Evolutionary conservation across 208 protist species (phyloP), one percentile per base, ranked within the genome.

Genomic region (Leishmania major): DNA sequence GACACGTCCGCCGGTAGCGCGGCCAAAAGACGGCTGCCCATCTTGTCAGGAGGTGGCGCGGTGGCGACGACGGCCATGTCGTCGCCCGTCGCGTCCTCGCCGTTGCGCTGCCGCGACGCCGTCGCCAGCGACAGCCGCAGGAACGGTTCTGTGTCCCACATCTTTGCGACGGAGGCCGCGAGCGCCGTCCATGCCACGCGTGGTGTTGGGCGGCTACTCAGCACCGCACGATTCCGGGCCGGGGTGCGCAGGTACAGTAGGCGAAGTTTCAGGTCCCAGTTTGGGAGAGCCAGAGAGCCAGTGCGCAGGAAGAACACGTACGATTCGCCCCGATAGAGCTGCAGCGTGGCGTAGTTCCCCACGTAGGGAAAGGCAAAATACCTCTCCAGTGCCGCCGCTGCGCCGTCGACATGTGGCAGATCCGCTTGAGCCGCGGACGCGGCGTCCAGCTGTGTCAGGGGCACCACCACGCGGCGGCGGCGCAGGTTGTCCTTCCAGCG

Each of bases 271-370:
- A 89, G 75, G 74, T 94, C 91, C 91, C 91, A 94, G 37, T 84
- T 73, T 1, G 81, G 85, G 1, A 81, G 59, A 15, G 85, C 75
- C 43, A 87, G 8, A 11, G 87, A 6, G 28, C 89, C 88, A 1
- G 84, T 53, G 69, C 67, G 19, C 2, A 94, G 69, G 13, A 94
- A 82, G 37, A 94, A 74, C 2, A 94, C 72, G 71, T 95, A 95
- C 1, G 92, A 91, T 84, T 95, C 92, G 0, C 92, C 92, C 0
- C 87, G 84, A 62, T 95, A 93, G 19, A 95, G 85, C 43, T 87
- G 55, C 51, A 95, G 77, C 2, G 76, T 57, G 1, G 85, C 81
- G 77, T 87, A 84, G 6, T 85, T 84, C 31, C 84, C 81, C 4
- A 87, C 75, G n/a, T 91, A 49, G 0, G 59, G 35, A 3, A 72